phyloP scores from a whole-genome alignment of 73 alveolate species.

The Paramecium biaurelia region DNA sequence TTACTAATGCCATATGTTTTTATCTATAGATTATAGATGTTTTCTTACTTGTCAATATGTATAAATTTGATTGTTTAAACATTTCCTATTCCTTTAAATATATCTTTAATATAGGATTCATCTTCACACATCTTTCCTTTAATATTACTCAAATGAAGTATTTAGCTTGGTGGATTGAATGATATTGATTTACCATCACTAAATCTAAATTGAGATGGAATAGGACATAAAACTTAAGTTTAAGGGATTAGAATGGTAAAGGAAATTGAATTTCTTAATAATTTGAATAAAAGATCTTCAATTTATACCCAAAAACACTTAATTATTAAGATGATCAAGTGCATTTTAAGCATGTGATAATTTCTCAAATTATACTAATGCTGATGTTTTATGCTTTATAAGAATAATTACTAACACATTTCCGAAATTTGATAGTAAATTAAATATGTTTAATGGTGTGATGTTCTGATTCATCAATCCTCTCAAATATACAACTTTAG shows the following conservation, averaged over 20 bases:
- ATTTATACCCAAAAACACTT: not conserved
- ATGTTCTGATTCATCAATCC: slow-evolving; percentile 33
- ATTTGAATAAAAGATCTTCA: slow-evolving; percentile 57
- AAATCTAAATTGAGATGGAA: slow-evolving; percentile 26
- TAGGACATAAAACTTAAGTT: slow-evolving; percentile 35
- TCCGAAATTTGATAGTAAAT: slow-evolving; percentile 58
- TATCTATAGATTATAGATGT: not conserved
- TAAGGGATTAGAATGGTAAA: slow-evolving; percentile 10
- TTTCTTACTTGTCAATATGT: not conserved
- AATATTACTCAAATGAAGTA: slow-evolving; percentile 51
- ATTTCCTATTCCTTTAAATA: slow-evolving; percentile 20
- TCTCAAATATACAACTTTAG: slow-evolving; percentile 58
- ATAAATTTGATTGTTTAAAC: slow-evolving; percentile 40
- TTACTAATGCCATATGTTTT: slow-evolving; percentile 60
- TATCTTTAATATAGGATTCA: slow-evolving; percentile 18
- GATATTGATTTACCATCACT: slow-evolving; percentile 53
- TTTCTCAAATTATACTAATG: slow-evolving; percentile 48
- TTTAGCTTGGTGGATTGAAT: slow-evolving; percentile 49
- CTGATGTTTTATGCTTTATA: slow-evolving; percentile 50
- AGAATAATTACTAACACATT: slow-evolving; percentile 44
- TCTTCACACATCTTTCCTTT: slow-evolving; percentile 37
- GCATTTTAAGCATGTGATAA: slow-evolving; percentile 57
- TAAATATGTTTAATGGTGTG: slow-evolving; percentile 47
- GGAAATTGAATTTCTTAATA: slow-evolving; percentile 53
- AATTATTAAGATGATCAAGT: slow-evolving; percentile 43